Percentiles rank a stretch among this genome's conserved stretches.
Conservation (phyloP, 495 filamentous ascomycete species). For the Penicillium riverlandense region DNA sequence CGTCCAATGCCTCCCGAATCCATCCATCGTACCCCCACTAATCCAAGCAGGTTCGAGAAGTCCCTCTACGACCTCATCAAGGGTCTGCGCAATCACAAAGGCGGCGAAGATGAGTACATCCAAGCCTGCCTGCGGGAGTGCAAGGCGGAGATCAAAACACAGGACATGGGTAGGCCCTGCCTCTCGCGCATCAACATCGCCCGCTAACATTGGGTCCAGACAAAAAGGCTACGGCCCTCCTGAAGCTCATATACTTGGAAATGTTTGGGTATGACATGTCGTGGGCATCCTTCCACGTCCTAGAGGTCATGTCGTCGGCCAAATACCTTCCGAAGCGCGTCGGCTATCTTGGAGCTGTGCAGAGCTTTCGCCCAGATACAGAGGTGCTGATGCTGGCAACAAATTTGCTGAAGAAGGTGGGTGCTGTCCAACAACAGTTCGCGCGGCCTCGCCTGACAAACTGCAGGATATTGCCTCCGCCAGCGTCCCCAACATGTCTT, state of each 20-base stretch:
- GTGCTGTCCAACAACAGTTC: background rate
- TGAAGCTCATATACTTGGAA: conserved; percentile 94
- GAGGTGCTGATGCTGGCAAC: conserved; percentile 97
- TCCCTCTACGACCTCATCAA: conserved; percentile 97
- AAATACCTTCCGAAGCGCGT: conserved; percentile 94
- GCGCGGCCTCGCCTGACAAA: conserved; percentile 4
- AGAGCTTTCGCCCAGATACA: conserved; percentile 92
- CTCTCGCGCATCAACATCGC: background rate
- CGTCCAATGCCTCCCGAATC: too few species aligned
- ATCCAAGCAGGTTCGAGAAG: conserved; percentile 80
- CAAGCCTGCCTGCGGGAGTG: conserved; percentile 89
- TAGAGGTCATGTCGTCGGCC: conserved; percentile 94
- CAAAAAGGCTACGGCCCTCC: conserved; percentile 87
- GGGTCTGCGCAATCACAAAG: conserved; percentile 88
- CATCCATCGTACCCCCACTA: too few species aligned
- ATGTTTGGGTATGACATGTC: conserved; percentile 99
- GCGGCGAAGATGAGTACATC: conserved; percentile 88
- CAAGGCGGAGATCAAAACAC: conserved; percentile 76
- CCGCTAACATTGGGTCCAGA: conserved; percentile 46
- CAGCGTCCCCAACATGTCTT: conserved; percentile 63
- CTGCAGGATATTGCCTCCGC: conserved; percentile 72
- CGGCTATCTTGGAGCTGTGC: conserved; percentile 91
- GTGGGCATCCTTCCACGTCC: conserved; percentile 95
- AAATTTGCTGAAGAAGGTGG: conserved; percentile 90
- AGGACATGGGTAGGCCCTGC: conserved; percentile 69